phyloP scores from a whole-genome alignment of 768 basidiomycete genomes.

The Xerocomus potaroensis region DNA sequence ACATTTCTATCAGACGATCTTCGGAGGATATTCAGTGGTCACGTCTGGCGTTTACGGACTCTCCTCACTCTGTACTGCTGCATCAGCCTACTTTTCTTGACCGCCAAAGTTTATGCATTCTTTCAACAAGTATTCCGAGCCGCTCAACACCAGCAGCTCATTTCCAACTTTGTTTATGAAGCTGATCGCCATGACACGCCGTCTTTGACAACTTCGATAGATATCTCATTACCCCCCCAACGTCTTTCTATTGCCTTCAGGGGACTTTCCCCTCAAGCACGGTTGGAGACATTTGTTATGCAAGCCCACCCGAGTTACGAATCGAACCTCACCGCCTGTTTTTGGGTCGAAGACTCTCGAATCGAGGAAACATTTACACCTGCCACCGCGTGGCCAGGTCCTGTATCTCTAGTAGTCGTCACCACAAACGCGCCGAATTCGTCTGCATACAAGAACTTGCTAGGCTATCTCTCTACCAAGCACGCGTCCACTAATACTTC shows the following conservation, averaged over 20 bases:
- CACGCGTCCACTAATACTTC: slow-evolving; percentile 28
- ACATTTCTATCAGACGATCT: slow-evolving; percentile 26
- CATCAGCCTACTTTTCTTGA: slow-evolving; percentile 38
- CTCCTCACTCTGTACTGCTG: slow-evolving; percentile 38
- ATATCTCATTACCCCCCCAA: slow-evolving; percentile 29
- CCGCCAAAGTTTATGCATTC: slow-evolving; percentile 24
- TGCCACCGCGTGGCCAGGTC: slow-evolving; percentile 43
- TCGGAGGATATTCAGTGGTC: slow-evolving; percentile 19
- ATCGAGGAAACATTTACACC: slow-evolving; percentile 35
- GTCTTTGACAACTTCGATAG: slow-evolving; percentile 23
- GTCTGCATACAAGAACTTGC: slow-evolving; percentile 19
- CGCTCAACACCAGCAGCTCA: not conserved
- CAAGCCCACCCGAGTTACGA: slow-evolving; percentile 9
- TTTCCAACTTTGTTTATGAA: not conserved
- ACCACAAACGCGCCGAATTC: slow-evolving; percentile 33
- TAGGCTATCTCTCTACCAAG: slow-evolving; percentile 8
- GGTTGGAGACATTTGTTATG: slow-evolving; percentile 37
- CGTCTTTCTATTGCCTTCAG: slow-evolving; percentile 36
- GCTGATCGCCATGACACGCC: not conserved
- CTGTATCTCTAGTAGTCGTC: slow-evolving; percentile 46
- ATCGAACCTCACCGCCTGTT: slow-evolving; percentile 41
- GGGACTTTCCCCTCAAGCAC: slow-evolving; percentile 21
- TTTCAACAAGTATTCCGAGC: slow-evolving; percentile 4
- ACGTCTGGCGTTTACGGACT: slow-evolving; percentile 29
- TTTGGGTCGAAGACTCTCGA: slow-evolving; percentile 41